Percentiles rank a stretch among this genome's conserved stretches.
Conservation (phyloP, 2,329 filamentous ascomycete genomes). For the Talaromyces islandicus region DNA sequence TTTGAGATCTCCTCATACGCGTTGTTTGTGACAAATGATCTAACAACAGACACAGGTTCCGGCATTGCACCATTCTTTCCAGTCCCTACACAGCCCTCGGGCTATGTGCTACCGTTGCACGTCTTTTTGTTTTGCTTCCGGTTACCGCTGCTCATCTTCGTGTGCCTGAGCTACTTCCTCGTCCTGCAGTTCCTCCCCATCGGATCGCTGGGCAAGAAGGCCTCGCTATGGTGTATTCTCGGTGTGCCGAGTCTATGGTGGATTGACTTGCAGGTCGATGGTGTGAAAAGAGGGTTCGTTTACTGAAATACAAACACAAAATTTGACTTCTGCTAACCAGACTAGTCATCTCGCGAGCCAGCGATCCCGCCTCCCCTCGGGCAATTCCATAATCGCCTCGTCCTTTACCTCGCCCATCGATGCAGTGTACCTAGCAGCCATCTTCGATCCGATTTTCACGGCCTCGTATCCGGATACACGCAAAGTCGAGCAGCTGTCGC, state of each 20-base stretch:
- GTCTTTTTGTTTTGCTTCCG: conserved; percentile 72
- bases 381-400: conserved; percentile 76
- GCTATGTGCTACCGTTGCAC: conserved; percentile 59
- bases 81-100: conserved; percentile 59
- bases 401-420: conserved; percentile 92
- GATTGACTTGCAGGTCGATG: conserved; percentile 97
- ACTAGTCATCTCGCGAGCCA: conserved; percentile 63
- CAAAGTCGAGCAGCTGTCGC: conserved; percentile 68
- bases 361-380: conserved; percentile 67
- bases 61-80: conserved; percentile 96
- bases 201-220: conserved; percentile 66
- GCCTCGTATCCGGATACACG: conserved; percentile 70
- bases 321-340: background rate
- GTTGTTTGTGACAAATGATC: background rate
- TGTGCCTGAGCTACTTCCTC: conserved; percentile 66
- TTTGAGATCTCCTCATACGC: background rate
- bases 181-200: conserved; percentile 77
- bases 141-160: conserved; percentile 67
- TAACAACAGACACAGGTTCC: conserved; percentile 56
- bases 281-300: conserved; percentile 77
- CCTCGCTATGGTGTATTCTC: conserved; percentile 79
- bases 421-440: conserved; percentile 85
- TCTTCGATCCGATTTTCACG: conserved; percentile 95
- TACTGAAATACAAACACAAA: background rate
- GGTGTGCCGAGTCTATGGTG: conserved; percentile 93